Conservation (phyloP, 768 basidiomycete species). For the Boletus subparvulus region DNA sequence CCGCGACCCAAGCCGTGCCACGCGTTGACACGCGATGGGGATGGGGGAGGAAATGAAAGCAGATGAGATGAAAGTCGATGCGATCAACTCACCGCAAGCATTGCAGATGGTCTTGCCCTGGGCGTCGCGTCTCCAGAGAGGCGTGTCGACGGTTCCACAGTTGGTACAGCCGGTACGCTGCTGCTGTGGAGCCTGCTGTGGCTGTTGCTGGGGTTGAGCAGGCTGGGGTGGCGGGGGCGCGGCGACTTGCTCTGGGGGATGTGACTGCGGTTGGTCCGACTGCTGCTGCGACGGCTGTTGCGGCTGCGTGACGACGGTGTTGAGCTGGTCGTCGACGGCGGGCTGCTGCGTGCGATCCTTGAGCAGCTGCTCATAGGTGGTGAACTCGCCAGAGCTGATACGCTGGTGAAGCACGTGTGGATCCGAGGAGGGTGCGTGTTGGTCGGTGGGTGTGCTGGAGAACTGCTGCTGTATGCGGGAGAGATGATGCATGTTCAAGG, state of each 20-base stretch:
- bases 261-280: constrained; percentile 14
- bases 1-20: constrained; percentile 34
- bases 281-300: constrained; percentile 8
- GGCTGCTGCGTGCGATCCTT: constrained; percentile 31
- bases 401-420: constrained; percentile 30
- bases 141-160: constrained; percentile 76
- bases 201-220: constrained; percentile 20
- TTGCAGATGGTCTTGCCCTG: constrained; percentile 87
- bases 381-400: constrained; percentile 29
- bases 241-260: constrained; percentile 28
- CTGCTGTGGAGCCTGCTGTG: constrained; percentile 35
- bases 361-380: constrained; percentile 33
- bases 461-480: constrained; percentile 51
- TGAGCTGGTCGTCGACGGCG: constrained; percentile 14
- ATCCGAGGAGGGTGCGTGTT: constrained; percentile 26
- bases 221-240: constrained; percentile 26
- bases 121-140: constrained; percentile 80
- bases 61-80: constrained; percentile 34
- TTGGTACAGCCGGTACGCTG: constrained; percentile 58
- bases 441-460: constrained; percentile 33
- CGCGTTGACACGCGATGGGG: constrained; percentile 40
- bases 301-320: constrained; percentile 16
- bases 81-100: constrained; percentile 73
- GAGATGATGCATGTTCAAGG: constrained; percentile 52
- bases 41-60: constrained; percentile 33